Conservation (phyloP, 73 alveolate species). For the Paramecium sonneborni region DNA sequence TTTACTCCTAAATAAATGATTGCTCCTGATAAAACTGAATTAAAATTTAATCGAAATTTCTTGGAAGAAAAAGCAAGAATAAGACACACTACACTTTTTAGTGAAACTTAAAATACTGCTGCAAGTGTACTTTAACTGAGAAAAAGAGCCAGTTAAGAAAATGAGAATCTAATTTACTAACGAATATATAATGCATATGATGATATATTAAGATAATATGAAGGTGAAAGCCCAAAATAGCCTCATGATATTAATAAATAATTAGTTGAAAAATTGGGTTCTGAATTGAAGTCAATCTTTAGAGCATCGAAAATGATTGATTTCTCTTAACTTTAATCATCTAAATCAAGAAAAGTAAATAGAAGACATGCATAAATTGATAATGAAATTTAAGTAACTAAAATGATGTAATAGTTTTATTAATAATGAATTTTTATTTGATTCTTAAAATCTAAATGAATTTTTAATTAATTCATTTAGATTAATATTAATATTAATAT, state of each 20-base stretch:
- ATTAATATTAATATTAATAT: neutral
- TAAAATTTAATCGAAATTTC: neutral
- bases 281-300: neutral
- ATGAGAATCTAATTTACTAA: neutral
- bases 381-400: neutral
- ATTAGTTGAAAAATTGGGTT: neutral
- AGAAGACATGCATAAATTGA: conserved; percentile 27
- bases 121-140: neutral
- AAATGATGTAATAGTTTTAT: conserved; percentile 14
- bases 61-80: conserved; percentile 20
- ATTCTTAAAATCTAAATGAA: neutral
- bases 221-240: neutral
- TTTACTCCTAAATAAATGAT: conserved; percentile 19
- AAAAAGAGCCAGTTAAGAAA: neutral
- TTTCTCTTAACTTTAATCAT: neutral
- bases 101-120: neutral
- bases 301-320: conserved; percentile 2
- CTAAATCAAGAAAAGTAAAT: neutral
- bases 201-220: neutral
- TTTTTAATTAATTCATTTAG: neutral
- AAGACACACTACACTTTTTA: neutral
- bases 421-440: neutral
- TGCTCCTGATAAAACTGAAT: neutral
- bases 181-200: conserved; percentile 12
- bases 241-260: neutral